Percentiles rank a stretch among this genome's conserved stretches.
phyloP scores from a whole-genome alignment of 495 filamentous ascomycete species.

The Friedmanniomyces simplex region DNA sequence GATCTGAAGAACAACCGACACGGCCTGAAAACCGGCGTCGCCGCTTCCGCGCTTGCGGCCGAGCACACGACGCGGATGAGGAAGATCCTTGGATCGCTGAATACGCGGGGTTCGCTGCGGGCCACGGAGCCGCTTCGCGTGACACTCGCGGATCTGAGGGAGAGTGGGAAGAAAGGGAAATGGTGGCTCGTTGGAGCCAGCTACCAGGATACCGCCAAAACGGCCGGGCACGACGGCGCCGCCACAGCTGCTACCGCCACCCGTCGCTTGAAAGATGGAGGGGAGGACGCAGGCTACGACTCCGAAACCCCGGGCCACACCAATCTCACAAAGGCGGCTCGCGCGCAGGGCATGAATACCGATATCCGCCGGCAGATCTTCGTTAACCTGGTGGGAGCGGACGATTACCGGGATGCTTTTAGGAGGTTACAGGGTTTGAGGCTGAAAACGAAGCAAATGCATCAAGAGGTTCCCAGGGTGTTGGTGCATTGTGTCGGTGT shows the following conservation, averaged over 20 bases:
- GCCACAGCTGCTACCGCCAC: constrained; percentile 17
- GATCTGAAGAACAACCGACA: constrained; percentile 82
- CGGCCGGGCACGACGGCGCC: constrained; percentile 10
- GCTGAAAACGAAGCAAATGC: constrained; percentile 66
- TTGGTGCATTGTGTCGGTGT: constrained; percentile 77
- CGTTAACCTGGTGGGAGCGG: constrained; percentile 76
- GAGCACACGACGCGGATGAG: constrained; percentile 80
- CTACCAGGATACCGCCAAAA: constrained; percentile 48
- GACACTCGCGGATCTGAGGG: constrained; percentile 65
- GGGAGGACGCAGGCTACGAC: constrained; percentile 14
- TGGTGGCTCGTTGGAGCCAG: constrained; percentile 97
- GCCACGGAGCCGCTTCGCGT: constrained; percentile 74
- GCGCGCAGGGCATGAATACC: constrained; percentile 87
- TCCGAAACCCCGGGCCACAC: constrained; percentile 31
- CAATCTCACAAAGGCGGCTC: constrained; percentile 60
- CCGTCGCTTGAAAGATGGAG: constrained; percentile 9
- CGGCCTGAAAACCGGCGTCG: constrained; percentile 54
- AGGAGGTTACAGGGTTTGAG: constrained; percentile 66
- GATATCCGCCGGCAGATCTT: constrained; percentile 88
- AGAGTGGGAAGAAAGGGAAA: constrained; percentile 79
- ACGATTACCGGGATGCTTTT: constrained; percentile 75
- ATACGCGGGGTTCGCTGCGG: constrained; percentile 48
- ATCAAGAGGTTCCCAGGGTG: constrained; percentile 78
- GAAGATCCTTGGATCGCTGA: constrained; percentile 66
- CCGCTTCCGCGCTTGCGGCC: constrained; percentile 50